Conservation (phyloP, 495 filamentous ascomycete species). For the Lepraria neglecta region DNA sequence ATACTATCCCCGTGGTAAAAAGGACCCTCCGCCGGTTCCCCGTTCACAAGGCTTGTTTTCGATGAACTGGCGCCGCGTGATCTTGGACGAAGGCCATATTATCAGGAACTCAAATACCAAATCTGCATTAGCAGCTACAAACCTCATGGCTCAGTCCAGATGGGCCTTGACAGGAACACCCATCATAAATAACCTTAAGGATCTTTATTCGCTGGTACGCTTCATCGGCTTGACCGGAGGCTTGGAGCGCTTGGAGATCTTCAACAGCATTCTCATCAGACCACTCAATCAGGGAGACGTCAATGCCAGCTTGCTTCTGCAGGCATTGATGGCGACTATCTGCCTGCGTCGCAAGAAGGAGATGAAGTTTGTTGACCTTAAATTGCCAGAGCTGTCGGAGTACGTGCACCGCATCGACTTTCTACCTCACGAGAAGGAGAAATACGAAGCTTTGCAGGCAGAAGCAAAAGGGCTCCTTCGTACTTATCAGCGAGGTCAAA, state of each 20-base stretch:
- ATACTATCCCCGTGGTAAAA: constrained; percentile 33
- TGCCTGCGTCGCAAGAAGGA: constrained; percentile 81
- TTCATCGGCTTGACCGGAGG: constrained; percentile 76
- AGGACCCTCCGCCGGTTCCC: constrained; percentile 26
- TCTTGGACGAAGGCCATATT: constrained; percentile 82
- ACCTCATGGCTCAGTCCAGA: constrained; percentile 61
- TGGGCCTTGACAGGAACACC: constrained; percentile 83
- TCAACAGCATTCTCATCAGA: constrained; percentile 66
- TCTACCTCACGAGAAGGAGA: constrained; percentile 64
- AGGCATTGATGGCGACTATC: constrained; percentile 72
- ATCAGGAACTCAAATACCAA: constrained; percentile 76
- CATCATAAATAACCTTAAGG: constrained; percentile 71
- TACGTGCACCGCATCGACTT: constrained; percentile 76
- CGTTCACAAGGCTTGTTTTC: constrained; percentile 50
- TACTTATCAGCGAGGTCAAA: constrained; percentile 44
- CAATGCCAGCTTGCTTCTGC: constrained; percentile 58
- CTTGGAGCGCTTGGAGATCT: constrained; percentile 65
- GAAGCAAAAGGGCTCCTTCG: constrained; percentile 70
- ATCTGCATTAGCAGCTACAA: constrained; percentile 58
- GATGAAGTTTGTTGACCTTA: constrained; percentile 83
- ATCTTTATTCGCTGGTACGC: constrained; percentile 73
- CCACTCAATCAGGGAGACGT: constrained; percentile 57
- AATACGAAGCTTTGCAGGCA: constrained; percentile 71
- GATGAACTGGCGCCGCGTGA: constrained; percentile 70
- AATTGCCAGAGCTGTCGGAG: constrained; percentile 70